Evolutionary conservation across 2,329 filamentous ascomycete species (phyloP), one percentile per base, ranked within the genome.

Genomic region (Microsporum audouinii): DNA sequence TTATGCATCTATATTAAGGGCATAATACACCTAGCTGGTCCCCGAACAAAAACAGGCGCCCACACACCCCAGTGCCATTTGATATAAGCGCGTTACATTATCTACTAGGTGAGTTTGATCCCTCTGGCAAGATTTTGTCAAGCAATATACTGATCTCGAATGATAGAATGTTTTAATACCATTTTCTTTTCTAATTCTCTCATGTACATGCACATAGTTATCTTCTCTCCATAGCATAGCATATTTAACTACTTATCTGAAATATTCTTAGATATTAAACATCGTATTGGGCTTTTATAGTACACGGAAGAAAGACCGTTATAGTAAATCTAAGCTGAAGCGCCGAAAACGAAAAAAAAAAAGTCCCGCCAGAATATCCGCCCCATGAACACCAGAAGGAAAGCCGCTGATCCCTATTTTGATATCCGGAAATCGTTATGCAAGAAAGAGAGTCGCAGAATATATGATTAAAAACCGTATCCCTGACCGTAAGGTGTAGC

Each of bases 401-500:
- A 14, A 47, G 43, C n/a, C 2, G 6, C 43, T 47, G 43, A 47
- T 47, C 43, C 43, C 43, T 23, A 5, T 17, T 33, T 55, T 55
- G 23, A 31, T 55, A 33, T 55, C 49, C 49, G 49, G 33, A 55
- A 33, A 12, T 55, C 49, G 29, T 29, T n/a, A 36, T 23, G 17
- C 17, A 23, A 23, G 17, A 23, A 23, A 23, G 17, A 23, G 17
- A 23, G 17, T 23, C 17, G 17, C 17, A 23, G 17, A 23, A 23
- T 23, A 23, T 23, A 23, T 14, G 12, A 56, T 57, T 67, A 71
- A 29, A 70, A 71, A 36, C 70, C 68, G 59, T 69, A 71, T 27
- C 68, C 67, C 62, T 76, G 75, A n/a, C 83, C 84, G 68, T 86
- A 86, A 7, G 84, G 82, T 8, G 83, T 85, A 33, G 81, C 81